Base-by-base conservation (phyloP, 2,329 filamentous ascomycete species). In the Colletotrichum tofieldiae region DNA sequence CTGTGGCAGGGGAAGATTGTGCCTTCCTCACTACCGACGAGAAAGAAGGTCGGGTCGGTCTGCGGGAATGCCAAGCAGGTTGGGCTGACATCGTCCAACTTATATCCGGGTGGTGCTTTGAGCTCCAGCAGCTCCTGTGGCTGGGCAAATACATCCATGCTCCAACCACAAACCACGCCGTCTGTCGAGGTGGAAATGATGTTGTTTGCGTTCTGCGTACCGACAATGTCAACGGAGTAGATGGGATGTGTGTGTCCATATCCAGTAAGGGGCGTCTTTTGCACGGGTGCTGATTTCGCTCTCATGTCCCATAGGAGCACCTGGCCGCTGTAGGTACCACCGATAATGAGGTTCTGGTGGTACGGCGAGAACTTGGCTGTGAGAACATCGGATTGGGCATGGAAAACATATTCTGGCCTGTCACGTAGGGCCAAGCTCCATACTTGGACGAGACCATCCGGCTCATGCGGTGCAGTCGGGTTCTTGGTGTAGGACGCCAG, bases 351-450 rank as follows among this genome's bases (percentile, higher is more conserved):
- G 77, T 98, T 98, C 5, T 96, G 96, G 81, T 99, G 96, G 80
- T 98, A 98, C 0, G 96, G 96, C n/a, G 96, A 98, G 84, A 99
- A 99, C 76, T 96, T 97, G 75, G 96, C 96, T 0, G 95, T 94
- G 18, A 99, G 88, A 65, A 99, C 94, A 82, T 99, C 96, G 55
- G 95, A 98, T 73, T 97, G 96, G 12, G 96, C 95, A 78, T 98
- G 95, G 81, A 99, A 98, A 70, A 97, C 92, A 82, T 98, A 98
- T 86, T 99, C 96, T 1, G 96, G 95, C 39, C 96, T 91, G 76
- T 96, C 94, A 77, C 97, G 95, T 81, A 98, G 92, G 82, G 98
- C 95, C 78, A 95, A 89, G 80, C 98, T 99, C 97, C 97, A 99
- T 43, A 99, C 93, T 81, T 98, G 95, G 41, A 99, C 92, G 54